Percentiles rank a stretch among this genome's conserved stretches.
Evolutionary conservation across 2,329 filamentous ascomycete species (phyloP).

Genomic region (Spiromastix sp.): DNA sequence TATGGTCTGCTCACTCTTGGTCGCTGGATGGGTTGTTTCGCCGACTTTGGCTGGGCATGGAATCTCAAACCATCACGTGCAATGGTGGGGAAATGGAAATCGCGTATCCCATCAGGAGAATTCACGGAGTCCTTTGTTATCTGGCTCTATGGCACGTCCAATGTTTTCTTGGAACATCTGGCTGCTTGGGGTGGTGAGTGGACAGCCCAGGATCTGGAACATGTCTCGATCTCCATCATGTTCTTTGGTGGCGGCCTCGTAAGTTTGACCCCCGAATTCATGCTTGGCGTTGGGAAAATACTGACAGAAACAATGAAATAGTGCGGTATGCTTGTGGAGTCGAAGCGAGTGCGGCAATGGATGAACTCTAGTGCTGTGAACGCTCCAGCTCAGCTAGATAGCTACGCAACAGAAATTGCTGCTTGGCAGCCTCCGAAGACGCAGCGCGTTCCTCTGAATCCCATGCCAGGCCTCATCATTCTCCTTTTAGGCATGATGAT

Average conservation of each 20-base stretch:
- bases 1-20: slow-evolving; percentile 79
- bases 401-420: slow-evolving; percentile 24
- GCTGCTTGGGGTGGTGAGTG: slow-evolving; percentile 60
- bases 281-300: not conserved
- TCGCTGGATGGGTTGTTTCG: slow-evolving; percentile 82
- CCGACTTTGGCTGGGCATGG: slow-evolving; percentile 91
- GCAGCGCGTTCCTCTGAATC: slow-evolving; percentile 72
- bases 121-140: slow-evolving; percentile 86
- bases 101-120: slow-evolving; percentile 62
- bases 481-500: slow-evolving; percentile 87
- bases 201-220: slow-evolving; percentile 74
- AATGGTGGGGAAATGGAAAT: slow-evolving; percentile 52
- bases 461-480: slow-evolving; percentile 77
- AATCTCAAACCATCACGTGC: slow-evolving; percentile 61
- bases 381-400: slow-evolving; percentile 4
- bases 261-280: slow-evolving; percentile 16
- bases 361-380: slow-evolving; percentile 38
- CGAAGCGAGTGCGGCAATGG: slow-evolving; percentile 51
- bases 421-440: slow-evolving; percentile 52
- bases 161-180: slow-evolving; percentile 88
- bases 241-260: slow-evolving; percentile 89
- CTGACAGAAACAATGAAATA: slow-evolving; percentile 22
- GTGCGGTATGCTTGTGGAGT: slow-evolving; percentile 81
- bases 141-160: slow-evolving; percentile 77
- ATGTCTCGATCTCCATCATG: slow-evolving; percentile 82